Evolutionary conservation across 495 filamentous ascomycete species (phyloP).

Genomic region (Talaromyces stipitatus): DNA sequence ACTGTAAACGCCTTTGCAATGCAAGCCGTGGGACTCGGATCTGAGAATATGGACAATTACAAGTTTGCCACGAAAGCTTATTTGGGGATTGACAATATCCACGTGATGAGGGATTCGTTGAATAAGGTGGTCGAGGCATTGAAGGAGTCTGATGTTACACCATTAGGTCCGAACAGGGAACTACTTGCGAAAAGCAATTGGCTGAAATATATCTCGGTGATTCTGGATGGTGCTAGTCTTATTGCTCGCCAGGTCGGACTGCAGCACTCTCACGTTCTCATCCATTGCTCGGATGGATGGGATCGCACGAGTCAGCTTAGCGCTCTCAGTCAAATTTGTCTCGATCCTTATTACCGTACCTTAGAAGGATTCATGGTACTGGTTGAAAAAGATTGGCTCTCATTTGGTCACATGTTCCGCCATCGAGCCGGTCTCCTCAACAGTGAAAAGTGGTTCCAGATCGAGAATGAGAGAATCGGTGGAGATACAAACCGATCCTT

Average conservation of each 20-base stretch:
- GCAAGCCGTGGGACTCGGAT: conserved; percentile 88
- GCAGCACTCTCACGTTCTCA: conserved; percentile 87
- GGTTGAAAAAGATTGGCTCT: conserved; percentile 96
- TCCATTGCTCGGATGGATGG: conserved; percentile 98
- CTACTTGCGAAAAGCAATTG: conserved; percentile 77
- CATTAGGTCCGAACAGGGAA: conserved; percentile 76
- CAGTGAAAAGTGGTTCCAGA: conserved; percentile 91
- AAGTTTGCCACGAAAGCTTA: conserved; percentile 86
- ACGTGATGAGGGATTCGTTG: conserved; percentile 93
- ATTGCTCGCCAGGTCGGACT: conserved; percentile 87
- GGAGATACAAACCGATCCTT: conserved; percentile 38
- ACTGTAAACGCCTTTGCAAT: conserved; percentile 94
- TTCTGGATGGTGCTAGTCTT: conserved; percentile 75
- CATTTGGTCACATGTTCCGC: conserved; percentile 96
- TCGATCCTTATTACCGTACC: conserved; percentile 94
- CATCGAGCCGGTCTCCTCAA: conserved; percentile 78
- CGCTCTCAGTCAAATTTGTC: conserved; percentile 84
- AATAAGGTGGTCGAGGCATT: conserved; percentile 82
- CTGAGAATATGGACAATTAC: conserved; percentile 98
- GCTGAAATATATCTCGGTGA: conserved; percentile 80
- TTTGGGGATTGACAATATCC: conserved; percentile 98
- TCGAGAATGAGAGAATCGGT: conserved; percentile 59
- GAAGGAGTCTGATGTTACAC: conserved; percentile 86
- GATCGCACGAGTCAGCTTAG: conserved; percentile 94
- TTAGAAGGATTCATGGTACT: conserved; percentile 92